These are phyloP conservation scores for Penicillium sp. DNA, from an alignment of 2,329 filamentous ascomycete genomes.

Conservation along the genomic window DNA sequence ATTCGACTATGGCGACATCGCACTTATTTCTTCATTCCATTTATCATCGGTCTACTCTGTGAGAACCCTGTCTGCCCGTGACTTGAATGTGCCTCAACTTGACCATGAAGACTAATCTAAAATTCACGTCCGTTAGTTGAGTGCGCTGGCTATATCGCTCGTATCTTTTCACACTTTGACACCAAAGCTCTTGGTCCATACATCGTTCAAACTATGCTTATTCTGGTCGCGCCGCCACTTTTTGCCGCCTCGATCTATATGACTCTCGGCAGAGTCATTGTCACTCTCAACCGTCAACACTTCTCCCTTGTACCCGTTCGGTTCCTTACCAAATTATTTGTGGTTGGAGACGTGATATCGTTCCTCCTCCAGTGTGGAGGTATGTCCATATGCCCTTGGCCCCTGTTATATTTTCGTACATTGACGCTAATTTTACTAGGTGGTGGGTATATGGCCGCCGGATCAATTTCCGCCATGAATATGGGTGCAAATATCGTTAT, in stretches of 20 bases:
- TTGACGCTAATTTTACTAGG: slow-evolving; percentile 20
- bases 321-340: slow-evolving; percentile 37
- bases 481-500: slow-evolving; percentile 52
- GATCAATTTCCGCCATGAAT: slow-evolving; percentile 18
- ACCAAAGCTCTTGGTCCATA: slow-evolving; percentile 29
- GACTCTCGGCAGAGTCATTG: slow-evolving; percentile 33
- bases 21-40: slow-evolving; percentile 44
- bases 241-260: slow-evolving; percentile 39
- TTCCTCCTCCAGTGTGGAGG: slow-evolving; percentile 35
- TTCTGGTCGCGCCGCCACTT: slow-evolving; percentile 36
- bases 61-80: slow-evolving; percentile 15
- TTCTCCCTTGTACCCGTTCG: slow-evolving; percentile 25
- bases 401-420: not conserved
- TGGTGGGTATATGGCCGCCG: slow-evolving; percentile 31
- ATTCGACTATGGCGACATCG: slow-evolving; percentile 19
- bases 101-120: not conserved
- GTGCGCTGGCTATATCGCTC: slow-evolving; percentile 31
- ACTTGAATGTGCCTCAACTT: not conserved
- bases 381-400: slow-evolving; percentile 5
- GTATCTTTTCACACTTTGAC: slow-evolving; percentile 31
- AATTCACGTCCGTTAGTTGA: slow-evolving; percentile 18
- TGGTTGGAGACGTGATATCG: slow-evolving; percentile 33
- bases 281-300: slow-evolving; percentile 22
- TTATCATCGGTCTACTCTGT: slow-evolving; percentile 43
- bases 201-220: slow-evolving; percentile 34